Evolutionary conservation across 164 flowering plant species (phyloP), one percentile per base, ranked within the genome.

Genomic region (Aristolochia fimbriata): DNA sequence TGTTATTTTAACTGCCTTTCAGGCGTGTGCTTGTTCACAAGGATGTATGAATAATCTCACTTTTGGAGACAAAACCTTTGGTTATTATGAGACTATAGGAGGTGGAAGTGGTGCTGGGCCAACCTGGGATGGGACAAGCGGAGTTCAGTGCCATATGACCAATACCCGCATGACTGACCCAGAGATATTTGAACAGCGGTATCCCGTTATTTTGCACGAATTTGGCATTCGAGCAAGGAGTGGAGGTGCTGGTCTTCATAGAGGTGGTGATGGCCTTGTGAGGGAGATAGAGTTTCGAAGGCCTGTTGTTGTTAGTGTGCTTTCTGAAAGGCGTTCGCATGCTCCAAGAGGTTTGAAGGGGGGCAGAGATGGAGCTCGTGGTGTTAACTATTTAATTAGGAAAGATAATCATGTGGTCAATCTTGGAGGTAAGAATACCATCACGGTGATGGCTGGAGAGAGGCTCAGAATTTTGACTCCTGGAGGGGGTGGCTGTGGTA

Each of bases 41-140:
- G 99, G 99, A 17, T 93, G 99, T 67, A 93, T 93, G 99, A 93
- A 93, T 57, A 93, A 93, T 68, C 84, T 93, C 56, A 93, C 99
- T 33, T 93, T 93, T 62, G 99, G 99, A 24, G 96, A 93, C 58
- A 73, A 83, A 24, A 87, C 83, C 10, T 93, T 93, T 64, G 97
- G 99, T 21, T 93, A 93, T 63, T 93, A 93, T 58, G 99, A 93
- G 66, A 93, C 99, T 48, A 93, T 93, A 55, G 99, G 94, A 67
- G 99, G 99, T 45, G 99, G 99, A 14, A 73, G 92, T 68, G 99
- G 99, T 9, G 99, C 97, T 0, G 99, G 99, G 9, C 97, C 94
- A 0, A 74, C 60, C 45, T 93, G 99, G 99, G 81, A 90, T 62
- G 99, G 99, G 10, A 86, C 96, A 11, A 93, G 97, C 72, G 97